Base-by-base conservation (phyloP, 805 yeast species). In the Wickerhamiella azyma region DNA sequence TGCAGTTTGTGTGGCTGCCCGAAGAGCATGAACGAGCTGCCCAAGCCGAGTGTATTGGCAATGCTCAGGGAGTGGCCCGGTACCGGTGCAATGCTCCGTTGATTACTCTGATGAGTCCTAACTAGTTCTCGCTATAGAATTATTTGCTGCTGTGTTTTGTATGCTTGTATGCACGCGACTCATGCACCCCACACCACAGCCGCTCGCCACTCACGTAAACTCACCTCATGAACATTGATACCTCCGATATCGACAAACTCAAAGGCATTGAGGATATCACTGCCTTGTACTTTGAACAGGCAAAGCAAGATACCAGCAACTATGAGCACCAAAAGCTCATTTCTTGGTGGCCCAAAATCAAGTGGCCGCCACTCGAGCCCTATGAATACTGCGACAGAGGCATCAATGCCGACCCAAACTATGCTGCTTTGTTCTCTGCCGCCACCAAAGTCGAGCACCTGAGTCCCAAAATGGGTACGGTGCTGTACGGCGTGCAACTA, bases 391-490 rank as follows among this genome's bases (percentile, higher is more conserved):
- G 36, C 36, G 50, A 48, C 33, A 16, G 37, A 5, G 52, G 50
- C 10, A 18, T 39, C 13, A 10, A 39, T 9, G 68, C 67, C 13
- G 68, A 64, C 49, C 64, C 63, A 8, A 62, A 60, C 37, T 66
- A 63, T 57, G 65, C 59, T 50, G 65, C 66, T 1, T 56, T 69
- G 24, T 60, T 69, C 26, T 59, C 62, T 9, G 72, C 71, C 30
- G 71, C 70, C 29, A 59, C 57, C 28, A 60, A 66, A 47, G 72
- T 71, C 19, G 65, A 52, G 37, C 50, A 71, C 47, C 58, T 71
- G 49, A 67, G 75, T 45, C 67, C 66, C 46, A 66, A 68, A 51
- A 57, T 71, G 52, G 77, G 77, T 42, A 72, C 76, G 13, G 76
- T 71, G 50, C 62, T 71, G 46, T 64, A 66, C 39, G 76, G 75